A percentile compares a stretch with the other conserved stretches of the same genome.
Evolutionary conservation across 139 green algal species (phyloP).

Genomic region (Chlorella vulgaris): DNA sequence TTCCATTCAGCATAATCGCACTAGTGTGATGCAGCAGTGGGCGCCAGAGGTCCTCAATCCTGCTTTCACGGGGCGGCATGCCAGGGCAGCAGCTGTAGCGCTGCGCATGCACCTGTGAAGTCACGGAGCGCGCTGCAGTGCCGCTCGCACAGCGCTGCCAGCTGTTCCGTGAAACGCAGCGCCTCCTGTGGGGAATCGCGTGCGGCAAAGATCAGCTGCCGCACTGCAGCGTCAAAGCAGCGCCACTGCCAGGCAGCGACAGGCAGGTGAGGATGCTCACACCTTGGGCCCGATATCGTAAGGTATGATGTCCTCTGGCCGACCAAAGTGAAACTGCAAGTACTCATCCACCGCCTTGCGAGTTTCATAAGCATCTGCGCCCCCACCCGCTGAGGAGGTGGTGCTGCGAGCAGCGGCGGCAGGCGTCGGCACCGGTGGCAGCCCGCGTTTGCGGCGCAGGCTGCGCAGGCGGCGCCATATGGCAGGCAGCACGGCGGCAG

Average conservation of each 20-base stretch:
- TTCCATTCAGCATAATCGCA: no score
- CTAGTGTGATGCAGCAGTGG: no score
- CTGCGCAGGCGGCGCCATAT: background rate
- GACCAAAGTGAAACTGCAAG: conserved; percentile 56
- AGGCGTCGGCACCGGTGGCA: background rate
- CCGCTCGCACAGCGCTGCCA: conserved; percentile 49
- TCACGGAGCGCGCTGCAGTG: conserved; percentile 50
- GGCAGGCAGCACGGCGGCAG: background rate
- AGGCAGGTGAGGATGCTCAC: background rate
- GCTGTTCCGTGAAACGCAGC: conserved; percentile 34
- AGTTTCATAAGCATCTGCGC: conserved; percentile 41
- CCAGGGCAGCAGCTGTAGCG: no score
- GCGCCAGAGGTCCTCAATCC: no score
- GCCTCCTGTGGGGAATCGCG: conserved; percentile 25
- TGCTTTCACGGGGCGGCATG: no score
- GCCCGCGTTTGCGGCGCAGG: background rate
- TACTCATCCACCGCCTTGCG: conserved; percentile 57
- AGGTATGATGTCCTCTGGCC: conserved; percentile 40
- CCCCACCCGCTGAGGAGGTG: conserved; percentile 30
- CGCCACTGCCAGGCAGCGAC: background rate
- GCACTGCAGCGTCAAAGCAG: no score
- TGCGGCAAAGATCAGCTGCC: no score
- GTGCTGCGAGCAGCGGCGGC: background rate
- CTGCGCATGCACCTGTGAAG: conserved; percentile 59
- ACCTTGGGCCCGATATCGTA: conserved; percentile 41